Conservation (phyloP, 331 rosid species). For the Arachis monticola region DNA sequence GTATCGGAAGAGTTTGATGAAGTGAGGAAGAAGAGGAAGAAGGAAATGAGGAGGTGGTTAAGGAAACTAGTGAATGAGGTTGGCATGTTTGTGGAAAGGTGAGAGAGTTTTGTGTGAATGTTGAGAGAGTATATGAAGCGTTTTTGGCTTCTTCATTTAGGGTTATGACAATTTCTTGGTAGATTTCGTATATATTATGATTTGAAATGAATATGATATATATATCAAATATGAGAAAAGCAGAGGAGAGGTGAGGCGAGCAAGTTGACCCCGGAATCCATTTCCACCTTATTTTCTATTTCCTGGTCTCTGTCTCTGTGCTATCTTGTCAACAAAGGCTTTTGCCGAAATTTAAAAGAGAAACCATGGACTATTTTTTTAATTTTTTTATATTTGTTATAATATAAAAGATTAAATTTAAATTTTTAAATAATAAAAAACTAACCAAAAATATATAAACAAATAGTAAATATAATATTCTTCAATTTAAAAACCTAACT, state of each 20-base stretch:
- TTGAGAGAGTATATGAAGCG: neutral
- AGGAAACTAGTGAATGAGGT: slow-evolving; percentile 23
- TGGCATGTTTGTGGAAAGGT: slow-evolving; percentile 43
- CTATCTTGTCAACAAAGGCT: neutral
- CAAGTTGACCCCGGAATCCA: slow-evolving; percentile 26
- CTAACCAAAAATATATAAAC: too few species aligned
- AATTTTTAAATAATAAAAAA: too few species aligned
- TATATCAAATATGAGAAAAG: neutral
- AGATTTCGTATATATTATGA: too few species aligned
- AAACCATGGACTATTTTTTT: too few species aligned
- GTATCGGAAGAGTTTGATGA: slow-evolving; percentile 45
- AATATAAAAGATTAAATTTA: too few species aligned
- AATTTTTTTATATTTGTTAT: too few species aligned
- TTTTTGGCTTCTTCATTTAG: slow-evolving; percentile 12
- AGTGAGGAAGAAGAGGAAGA: slow-evolving; percentile 36
- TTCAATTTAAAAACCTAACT: too few species aligned
- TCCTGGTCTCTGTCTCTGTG: slow-evolving; percentile 16
- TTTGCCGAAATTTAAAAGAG: slow-evolving; percentile 9
- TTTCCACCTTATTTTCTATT: neutral
- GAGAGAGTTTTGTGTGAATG: slow-evolving; percentile 23
- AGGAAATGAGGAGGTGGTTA: slow-evolving; percentile 7
- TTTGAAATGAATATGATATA: too few species aligned
- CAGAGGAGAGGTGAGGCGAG: slow-evolving; percentile 19
- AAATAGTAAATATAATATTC: too few species aligned
- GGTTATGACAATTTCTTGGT: slow-evolving; percentile 9